These are phyloP conservation scores for Fraxinus latifolia DNA, from an alignment of 305 asterid genomes.

Conservation along the genomic window DNA sequence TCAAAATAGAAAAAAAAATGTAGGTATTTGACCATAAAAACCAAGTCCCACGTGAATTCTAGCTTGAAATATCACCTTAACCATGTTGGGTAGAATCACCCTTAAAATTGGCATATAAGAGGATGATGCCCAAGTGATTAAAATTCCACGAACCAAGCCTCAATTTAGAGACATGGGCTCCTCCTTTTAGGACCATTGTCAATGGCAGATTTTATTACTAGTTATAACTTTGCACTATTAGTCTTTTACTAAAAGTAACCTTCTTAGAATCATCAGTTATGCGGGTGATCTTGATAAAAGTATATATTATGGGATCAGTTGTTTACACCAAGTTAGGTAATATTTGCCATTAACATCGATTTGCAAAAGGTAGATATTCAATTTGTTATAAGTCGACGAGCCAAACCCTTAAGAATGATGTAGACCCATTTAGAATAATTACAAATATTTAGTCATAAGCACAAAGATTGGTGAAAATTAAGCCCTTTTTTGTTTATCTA, in stretches of 20 bases:
- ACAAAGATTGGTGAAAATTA: not conserved
- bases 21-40: not conserved
- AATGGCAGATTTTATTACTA: too few species aligned
- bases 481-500: not conserved
- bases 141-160: not conserved
- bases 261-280: not conserved
- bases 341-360: not conserved
- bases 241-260: too few species aligned
- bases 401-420: not conserved
- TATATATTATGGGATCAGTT: too few species aligned
- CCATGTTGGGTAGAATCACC: not conserved
- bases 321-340: not conserved
- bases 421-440: not conserved
- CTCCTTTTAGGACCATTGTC: too few species aligned
- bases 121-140: not conserved
- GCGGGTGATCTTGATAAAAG: not conserved
- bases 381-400: not conserved
- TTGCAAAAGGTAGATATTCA: not conserved
- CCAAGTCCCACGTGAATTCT: not conserved
- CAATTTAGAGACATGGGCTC: too few species aligned
- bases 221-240: too few species aligned
- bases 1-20: not conserved
- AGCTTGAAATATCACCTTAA: not conserved
- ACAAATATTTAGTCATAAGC: not conserved
- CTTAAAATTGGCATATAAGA: not conserved